phyloP scores from a whole-genome alignment of 163 green algal species.

The Coccomyxa subellipsoidea region DNA sequence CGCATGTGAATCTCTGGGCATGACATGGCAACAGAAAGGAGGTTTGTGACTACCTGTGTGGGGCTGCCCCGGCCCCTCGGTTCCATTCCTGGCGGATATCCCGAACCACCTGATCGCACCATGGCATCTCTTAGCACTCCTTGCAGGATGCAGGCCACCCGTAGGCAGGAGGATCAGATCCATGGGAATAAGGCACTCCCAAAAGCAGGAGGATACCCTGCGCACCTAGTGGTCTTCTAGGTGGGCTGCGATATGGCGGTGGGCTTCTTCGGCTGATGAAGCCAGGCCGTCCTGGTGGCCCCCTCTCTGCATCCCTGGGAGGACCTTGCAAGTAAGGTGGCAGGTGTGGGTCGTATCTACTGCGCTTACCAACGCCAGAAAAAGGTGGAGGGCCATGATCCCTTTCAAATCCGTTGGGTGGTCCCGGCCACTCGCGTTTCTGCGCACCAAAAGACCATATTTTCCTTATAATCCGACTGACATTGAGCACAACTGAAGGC shows the following conservation, averaged over 20 bases:
- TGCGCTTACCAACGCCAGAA: background rate
- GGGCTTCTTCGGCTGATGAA: background rate
- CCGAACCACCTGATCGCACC: background rate
- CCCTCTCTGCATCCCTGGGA: background rate
- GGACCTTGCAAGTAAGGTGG: background rate
- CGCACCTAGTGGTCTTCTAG: background rate
- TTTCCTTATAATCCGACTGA: background rate
- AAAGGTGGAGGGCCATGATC: background rate
- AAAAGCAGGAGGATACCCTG: background rate
- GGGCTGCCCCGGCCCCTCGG: background rate
- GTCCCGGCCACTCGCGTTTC: background rate
- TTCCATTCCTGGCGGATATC: background rate
- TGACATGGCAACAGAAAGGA: background rate
- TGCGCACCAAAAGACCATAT: background rate
- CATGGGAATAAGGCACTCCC: too few relatives aligned
- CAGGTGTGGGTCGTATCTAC: background rate
- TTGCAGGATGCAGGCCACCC: too few relatives aligned
- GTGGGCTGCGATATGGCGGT: background rate
- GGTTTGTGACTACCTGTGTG: background rate
- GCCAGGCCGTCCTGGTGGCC: background rate
- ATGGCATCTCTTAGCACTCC: background rate
- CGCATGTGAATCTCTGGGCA: too few relatives aligned
- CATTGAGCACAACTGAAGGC: background rate
- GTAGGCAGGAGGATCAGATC: too few relatives aligned
- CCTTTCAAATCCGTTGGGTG: background rate